Base-by-base conservation (phyloP, 371 early-diverging fungal species). In the Rhizopus sp. region DNA sequence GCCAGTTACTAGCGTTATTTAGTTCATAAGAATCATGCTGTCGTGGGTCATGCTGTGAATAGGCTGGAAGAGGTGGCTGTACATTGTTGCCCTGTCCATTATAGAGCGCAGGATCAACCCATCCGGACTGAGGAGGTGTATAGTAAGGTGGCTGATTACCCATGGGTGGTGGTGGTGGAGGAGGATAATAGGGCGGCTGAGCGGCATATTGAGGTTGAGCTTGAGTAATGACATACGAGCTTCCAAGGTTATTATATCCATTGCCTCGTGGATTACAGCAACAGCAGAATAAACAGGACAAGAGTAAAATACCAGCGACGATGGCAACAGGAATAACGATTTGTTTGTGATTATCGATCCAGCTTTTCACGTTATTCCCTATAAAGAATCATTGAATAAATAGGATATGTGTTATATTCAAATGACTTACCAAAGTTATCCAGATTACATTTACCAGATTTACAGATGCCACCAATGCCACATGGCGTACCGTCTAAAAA, bases 401-500 rank as follows among this genome's bases (percentile, higher is more conserved):
- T 34, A 10, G 13, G 33, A 34, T 50, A 30, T 9, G 7, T 12
- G 9, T 6, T 13, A 23, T 23, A 23, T 23, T 23, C 23, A 23
- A 23, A 23, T 23, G 7, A 9, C 47, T 45, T 41, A 47, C 64
- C 68, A 46, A 63, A 53, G 35, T 68, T 68, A 7, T 55, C 52
- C 2, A 35, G 40, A 51, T 57, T 52, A 34, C 87, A 88, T 10
- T 30, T 31, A 4, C 85, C 85, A 4, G 62, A 37, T 15, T 72
- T 78, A 58, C 93, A 93, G 7, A 65, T 62, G 33, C 91, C 90
- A 50, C 81, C 84, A 49, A 84, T 65, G 15, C 95, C 96, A 66
- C 97, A 97, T 0, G 90, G 80, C 0, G 96, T 92, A 33, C 97
- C 97, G 58, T 97, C 96, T 8, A 90, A 60, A 66, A 93, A 95